phyloP scores from a whole-genome alignment of 2,329 filamentous ascomycete species.

The Hymenoscyphus scutula region DNA sequence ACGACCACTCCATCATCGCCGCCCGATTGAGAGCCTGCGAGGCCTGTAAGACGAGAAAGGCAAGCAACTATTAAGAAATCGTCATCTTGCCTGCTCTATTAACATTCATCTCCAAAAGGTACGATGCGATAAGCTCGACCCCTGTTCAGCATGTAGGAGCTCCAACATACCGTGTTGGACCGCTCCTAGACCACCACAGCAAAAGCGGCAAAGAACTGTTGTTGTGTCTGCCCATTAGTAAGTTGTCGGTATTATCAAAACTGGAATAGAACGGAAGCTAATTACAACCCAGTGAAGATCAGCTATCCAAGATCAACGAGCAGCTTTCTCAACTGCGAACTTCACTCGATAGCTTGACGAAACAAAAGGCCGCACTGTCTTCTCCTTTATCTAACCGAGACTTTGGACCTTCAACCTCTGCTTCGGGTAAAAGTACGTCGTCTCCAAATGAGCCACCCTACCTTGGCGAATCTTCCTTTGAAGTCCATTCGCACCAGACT shows the following conservation, averaged over 20 bases:
- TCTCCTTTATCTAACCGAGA: conserved; percentile 11
- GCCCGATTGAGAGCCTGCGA: conserved; percentile 21
- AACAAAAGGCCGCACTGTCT: conserved; percentile 12
- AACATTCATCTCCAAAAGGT: conserved; percentile 3
- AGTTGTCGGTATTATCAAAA: too few species aligned
- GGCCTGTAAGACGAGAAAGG: conserved; percentile 18
- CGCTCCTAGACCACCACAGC: not conserved
- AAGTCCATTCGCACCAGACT: conserved; percentile 19
- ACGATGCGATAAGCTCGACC: conserved; percentile 18
- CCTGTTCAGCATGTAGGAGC: conserved; percentile 16
- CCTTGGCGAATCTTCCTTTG: conserved; percentile 18
- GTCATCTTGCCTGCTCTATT: too few species aligned
- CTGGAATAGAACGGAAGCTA: too few species aligned
- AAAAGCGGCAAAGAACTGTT: conserved; percentile 11
- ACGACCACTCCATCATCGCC: too few species aligned
- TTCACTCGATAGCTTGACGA: conserved; percentile 10
- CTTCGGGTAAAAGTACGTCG: not conserved
- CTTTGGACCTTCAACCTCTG: not conserved
- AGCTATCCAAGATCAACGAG: too few species aligned
- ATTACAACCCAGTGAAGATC: too few species aligned
- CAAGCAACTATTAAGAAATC: not conserved
- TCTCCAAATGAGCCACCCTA: conserved; percentile 9
- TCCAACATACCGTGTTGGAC: conserved; percentile 18
- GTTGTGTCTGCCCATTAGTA: too few species aligned
- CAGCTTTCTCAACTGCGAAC: not conserved